Percentiles rank a stretch among this genome's conserved stretches.
Conservation (phyloP, 805 yeast species). For the Saccharomycopsis sp. region DNA sequence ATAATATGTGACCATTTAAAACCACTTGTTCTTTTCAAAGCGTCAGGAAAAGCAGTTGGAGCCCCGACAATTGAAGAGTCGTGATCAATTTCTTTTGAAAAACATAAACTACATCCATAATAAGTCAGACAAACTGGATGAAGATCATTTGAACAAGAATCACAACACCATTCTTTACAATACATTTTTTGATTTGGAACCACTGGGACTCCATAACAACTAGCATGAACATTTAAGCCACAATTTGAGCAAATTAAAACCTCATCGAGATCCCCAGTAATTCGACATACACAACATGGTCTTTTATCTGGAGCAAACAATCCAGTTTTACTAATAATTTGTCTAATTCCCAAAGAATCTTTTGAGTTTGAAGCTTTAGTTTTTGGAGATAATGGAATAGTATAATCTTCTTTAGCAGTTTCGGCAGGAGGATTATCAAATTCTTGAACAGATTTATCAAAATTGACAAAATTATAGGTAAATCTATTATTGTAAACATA, state of each 20-base stretch:
- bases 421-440: constrained; percentile 6
- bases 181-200: constrained; percentile 16
- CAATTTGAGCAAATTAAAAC: constrained; percentile 52
- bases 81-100: constrained; percentile 38
- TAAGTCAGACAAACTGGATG: constrained; percentile 47
- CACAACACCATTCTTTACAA: constrained; percentile 58
- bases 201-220: constrained; percentile 50
- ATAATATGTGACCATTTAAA: constrained; percentile 72
- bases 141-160: constrained; percentile 61
- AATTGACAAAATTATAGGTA: constrained; percentile 15
- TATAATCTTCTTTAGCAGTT: constrained; percentile 4
- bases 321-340: constrained; percentile 4
- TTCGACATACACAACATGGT: constrained; percentile 50
- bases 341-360: constrained; percentile 5
- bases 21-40: constrained; percentile 52
- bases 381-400: constrained; percentile 5
- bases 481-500: constrained; percentile 7
- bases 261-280: constrained; percentile 24
- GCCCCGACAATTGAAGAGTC: constrained; percentile 35
- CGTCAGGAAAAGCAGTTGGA: constrained; percentile 41
- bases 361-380: constrained; percentile 8
- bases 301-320: constrained; percentile 11
- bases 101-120: constrained; percentile 61
- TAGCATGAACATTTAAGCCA: constrained; percentile 57
- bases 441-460: constrained; percentile 6